Evolutionary conservation across 768 basidiomycete species (phyloP).

Genomic region (Kwoniella sp.): DNA sequence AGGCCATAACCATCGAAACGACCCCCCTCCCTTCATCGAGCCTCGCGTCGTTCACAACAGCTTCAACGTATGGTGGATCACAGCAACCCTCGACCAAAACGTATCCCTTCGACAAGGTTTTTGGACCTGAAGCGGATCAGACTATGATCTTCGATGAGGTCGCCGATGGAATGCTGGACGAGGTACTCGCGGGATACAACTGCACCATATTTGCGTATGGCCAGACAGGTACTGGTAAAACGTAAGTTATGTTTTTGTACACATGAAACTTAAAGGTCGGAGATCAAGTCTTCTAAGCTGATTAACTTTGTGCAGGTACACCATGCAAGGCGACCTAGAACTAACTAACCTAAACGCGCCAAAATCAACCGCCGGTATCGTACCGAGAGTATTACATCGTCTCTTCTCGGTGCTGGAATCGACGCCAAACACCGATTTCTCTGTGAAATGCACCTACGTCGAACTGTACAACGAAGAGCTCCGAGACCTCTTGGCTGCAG

Average conservation of each 20-base stretch:
- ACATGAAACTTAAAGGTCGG: background rate
- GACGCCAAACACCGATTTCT: constrained; percentile 73
- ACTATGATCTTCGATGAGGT: constrained; percentile 91
- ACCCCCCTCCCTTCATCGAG: constrained; percentile 49
- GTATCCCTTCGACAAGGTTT: constrained; percentile 93
- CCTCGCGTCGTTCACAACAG: constrained; percentile 44
- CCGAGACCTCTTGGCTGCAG: constrained; percentile 82
- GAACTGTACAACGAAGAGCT: constrained; percentile 99
- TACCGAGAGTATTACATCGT: constrained; percentile 87
- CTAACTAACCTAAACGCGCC: constrained; percentile 70
- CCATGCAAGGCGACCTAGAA: constrained; percentile 87
- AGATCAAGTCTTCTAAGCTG: background rate
- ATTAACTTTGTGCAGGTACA: constrained; percentile 61
- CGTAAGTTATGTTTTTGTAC: constrained; percentile 71
- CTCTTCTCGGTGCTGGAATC: constrained; percentile 83
- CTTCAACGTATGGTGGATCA: constrained; percentile 49
- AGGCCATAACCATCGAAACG: constrained; percentile 79
- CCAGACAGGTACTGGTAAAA: constrained; percentile 98
- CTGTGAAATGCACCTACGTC: constrained; percentile 89
- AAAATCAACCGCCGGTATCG: constrained; percentile 87
- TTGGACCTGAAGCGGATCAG: constrained; percentile 96
- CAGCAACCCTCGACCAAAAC: constrained; percentile 59
- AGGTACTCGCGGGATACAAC: constrained; percentile 94
- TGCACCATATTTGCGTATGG: constrained; percentile 98
- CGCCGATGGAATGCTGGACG: constrained; percentile 85